Evolutionary conservation across 176 grass and related monocot genomes (phyloP).

Genomic region (Eremochloa ophiuroides): DNA sequence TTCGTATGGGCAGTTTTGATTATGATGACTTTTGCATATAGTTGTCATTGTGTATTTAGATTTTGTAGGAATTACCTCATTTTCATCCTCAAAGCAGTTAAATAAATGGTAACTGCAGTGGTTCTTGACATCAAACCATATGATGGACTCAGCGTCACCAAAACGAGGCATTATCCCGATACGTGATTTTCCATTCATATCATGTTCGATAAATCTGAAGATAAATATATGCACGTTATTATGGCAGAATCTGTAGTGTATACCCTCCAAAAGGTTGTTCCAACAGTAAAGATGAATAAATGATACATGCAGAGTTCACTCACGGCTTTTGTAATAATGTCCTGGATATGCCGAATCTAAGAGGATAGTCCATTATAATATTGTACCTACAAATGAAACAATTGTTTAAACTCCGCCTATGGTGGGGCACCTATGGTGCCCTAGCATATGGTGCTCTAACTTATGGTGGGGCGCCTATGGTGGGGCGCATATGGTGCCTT

Average conservation of each 20-base stretch:
- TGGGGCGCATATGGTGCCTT: too few relatives aligned
- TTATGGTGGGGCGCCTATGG: too few relatives aligned
- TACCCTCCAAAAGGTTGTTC: not conserved
- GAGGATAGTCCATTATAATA: constrained; percentile 47
- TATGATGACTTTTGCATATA: not conserved
- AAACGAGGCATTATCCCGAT: constrained; percentile 51
- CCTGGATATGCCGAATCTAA: constrained; percentile 22
- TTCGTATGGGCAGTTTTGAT: not conserved
- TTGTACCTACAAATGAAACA: constrained; percentile 31
- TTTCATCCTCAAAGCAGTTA: constrained; percentile 45
- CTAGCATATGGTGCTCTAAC: too few relatives aligned
- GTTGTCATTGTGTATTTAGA: not conserved
- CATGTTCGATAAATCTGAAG: constrained; percentile 38
- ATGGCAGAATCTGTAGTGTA: not conserved
- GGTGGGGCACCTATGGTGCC: too few relatives aligned
- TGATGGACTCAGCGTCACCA: constrained; percentile 31
- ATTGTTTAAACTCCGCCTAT: too few relatives aligned
- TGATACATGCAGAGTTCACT: not conserved
- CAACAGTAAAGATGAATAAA: not conserved
- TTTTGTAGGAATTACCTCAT: constrained; percentile 35
- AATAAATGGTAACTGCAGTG: constrained; percentile 46
- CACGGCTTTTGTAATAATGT: constrained; percentile 6
- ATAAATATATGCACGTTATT: not conserved
- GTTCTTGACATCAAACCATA: constrained; percentile 43
- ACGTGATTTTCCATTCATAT: constrained; percentile 23